These are phyloP conservation scores for Ophiostoma novo-ulmi DNA, from an alignment of 2,329 filamentous ascomycete species.

Conservation along the genomic window DNA sequence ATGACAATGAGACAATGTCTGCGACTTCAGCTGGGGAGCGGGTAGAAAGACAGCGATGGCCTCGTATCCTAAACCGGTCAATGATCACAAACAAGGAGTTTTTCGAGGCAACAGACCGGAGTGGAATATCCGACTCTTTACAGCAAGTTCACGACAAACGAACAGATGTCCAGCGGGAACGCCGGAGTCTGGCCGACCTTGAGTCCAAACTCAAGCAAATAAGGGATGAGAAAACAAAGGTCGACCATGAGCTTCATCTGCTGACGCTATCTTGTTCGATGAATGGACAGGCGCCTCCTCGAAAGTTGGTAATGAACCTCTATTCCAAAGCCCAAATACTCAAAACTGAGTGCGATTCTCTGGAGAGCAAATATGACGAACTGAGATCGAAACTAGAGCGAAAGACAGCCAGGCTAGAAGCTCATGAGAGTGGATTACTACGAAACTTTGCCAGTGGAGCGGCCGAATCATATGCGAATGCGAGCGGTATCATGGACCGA, in stretches of 20 bases:
- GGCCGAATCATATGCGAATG: conserved; percentile 9
- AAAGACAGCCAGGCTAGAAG: background rate
- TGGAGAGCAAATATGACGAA: conserved; percentile 36
- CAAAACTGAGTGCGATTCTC: conserved; percentile 11
- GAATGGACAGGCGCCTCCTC: background rate
- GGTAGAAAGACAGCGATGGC: background rate
- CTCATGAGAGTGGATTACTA: background rate
- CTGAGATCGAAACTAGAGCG: conserved; percentile 26
- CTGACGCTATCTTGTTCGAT: background rate
- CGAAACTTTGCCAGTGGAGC: background rate
- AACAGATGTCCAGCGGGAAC: background rate
- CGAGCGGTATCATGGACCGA: conserved; percentile 29
- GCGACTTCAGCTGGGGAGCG: background rate
- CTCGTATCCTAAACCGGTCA: background rate
- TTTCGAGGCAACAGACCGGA: background rate
- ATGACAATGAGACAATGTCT: background rate
- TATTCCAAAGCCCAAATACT: background rate
- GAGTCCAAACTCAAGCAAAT: background rate
- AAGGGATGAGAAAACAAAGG: background rate
- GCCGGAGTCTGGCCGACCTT: background rate
- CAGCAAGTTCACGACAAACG: background rate
- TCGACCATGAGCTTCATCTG: background rate
- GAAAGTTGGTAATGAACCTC: background rate
- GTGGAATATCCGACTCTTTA: background rate
- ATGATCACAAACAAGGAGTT: background rate